phyloP scores from a whole-genome alignment of 2,329 filamentous ascomycete genomes.

The Neofusicoccum sp. region DNA sequence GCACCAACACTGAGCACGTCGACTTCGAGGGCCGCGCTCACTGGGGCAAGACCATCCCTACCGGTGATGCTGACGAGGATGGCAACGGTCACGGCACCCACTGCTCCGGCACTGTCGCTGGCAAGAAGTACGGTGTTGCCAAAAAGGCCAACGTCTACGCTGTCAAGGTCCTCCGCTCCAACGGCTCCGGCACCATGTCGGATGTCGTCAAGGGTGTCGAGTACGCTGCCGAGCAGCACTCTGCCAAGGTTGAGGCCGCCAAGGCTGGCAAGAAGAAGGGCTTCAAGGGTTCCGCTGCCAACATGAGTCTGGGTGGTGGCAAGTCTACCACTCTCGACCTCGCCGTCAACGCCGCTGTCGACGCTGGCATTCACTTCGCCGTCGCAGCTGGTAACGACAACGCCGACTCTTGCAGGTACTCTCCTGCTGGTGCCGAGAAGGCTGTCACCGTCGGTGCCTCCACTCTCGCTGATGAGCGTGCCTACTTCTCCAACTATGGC shows the following conservation, averaged over 20 bases:
- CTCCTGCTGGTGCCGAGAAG: slow-evolving; percentile 86
- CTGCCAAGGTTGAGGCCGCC: slow-evolving; percentile 72
- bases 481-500: slow-evolving; percentile 99
- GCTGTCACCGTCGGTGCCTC: slow-evolving; percentile 96
- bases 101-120: slow-evolving; percentile 96
- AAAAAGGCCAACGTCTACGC: slow-evolving; percentile 98
- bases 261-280: slow-evolving; percentile 90
- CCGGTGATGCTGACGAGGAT: slow-evolving; percentile 81
- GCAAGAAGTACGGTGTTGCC: slow-evolving; percentile 98
- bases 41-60: slow-evolving; percentile 96
- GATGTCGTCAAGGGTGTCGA: slow-evolving; percentile 99
- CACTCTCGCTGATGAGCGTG: slow-evolving; percentile 89
- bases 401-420: slow-evolving; percentile 98
- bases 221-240: slow-evolving; percentile 82
- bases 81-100: slow-evolving; percentile 99
- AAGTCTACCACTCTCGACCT: slow-evolving; percentile 91
- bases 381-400: slow-evolving; percentile 99
- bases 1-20: slow-evolving; percentile 89
- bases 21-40: slow-evolving; percentile 95
- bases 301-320: slow-evolving; percentile 98
- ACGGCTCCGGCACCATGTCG: slow-evolving; percentile 97
- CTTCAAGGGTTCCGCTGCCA: slow-evolving; percentile 98
- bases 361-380: slow-evolving; percentile 92
- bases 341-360: slow-evolving; percentile 91
- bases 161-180: slow-evolving; percentile 97